Base-by-base conservation (phyloP, 2,329 filamentous ascomycete genomes). In the Parastagonospora avenae region DNA sequence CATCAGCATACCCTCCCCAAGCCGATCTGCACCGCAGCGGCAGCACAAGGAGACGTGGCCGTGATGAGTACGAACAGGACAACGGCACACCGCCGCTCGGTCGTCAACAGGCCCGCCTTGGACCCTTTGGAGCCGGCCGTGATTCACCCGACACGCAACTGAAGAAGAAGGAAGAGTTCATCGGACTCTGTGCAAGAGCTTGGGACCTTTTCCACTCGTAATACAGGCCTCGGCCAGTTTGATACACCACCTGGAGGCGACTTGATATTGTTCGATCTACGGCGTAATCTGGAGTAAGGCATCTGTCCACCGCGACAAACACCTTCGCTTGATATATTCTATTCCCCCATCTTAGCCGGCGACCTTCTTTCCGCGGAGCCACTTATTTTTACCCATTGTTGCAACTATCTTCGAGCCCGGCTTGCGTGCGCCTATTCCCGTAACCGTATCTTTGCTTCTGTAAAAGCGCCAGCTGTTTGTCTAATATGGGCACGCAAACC, bases 171-270 rank as follows among this genome's bases (percentile, higher is more conserved):
- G 92, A 96, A 37, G 91, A 96, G 72, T 99, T 99, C 69, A 79
- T 99, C 58, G 80, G 84, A 48, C 78, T 97, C 42, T 97, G 93
- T 72, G 86, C 91, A 62, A 82, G 91, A 67, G 94, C 94, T 8
- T 99, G 94, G 94, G 94, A 99, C 77, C 76, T 99, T 27, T 96
- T 97, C 76, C 94, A 97, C 79, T 96, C 92, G 55, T 97, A 57
- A 68, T 57, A 50, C 50, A 43, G 42, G 51, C 15, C 37, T 55
- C 33, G 46, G 46, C 56, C 50, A 42, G 40, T 57, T 52, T 37
- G 43, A 52, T 46, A 51, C 50, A 55, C 32, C 32, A 54, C 43
- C 32, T 50, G 46, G 47, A 46, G 49, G 45, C 59, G 41, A 42
- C 33, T 24, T 52, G 45, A 42, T 48, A 42, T 54, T 35, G 48